Evolutionary conservation across 768 basidiomycete species (phyloP), one percentile per base, ranked within the genome.

Genomic region (Termitomyces sp.): DNA sequence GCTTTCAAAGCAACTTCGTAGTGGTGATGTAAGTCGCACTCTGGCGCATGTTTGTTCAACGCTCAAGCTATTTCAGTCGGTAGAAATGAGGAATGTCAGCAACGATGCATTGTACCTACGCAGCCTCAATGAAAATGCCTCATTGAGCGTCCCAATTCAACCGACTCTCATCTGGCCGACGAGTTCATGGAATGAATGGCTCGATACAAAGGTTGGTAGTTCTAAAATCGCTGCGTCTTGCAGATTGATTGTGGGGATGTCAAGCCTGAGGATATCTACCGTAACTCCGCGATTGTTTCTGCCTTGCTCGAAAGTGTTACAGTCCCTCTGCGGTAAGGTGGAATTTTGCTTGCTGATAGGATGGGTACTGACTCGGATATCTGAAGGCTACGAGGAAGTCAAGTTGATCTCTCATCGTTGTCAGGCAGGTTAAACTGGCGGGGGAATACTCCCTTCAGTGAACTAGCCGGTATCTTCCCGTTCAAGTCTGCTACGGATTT

Each of bases 91-190:
- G 63, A 78, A 73, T 61, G 69, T 81, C 16, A 62, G 91, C 58
- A 88, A 87, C 51, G 89, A 91, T 63, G 81, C 83, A 3, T 72
- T 88, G 20, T 83, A 78, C 70, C 69, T 87, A 47, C 80, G 78
- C 63, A 70, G 74, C 51, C 71, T 83, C 33, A 69, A 75, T 58
- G 84, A 85, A 54, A 65, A 81, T 37, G 77, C 79, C 3, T 76
- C 81, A 20, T 67, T 84, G 63, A 76, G 69, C 49, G 65, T 86
- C 59, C 86, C 86, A 18, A 75, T 87, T 54, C 72, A 78, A 61
- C 62, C 75, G 46, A 76, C 82, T 30, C 54, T 66, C 34, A 62
- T 63, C 2, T 87, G 86, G 86, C 61, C 70, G 51, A 65, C 62
- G 8, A 57, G 67, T 37, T 45, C 64, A 8, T 74, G 74, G 73